Evolutionary conservation across 352 stramenopile genomes (phyloP).

Genomic region (Pythium aphanidermatum): DNA sequence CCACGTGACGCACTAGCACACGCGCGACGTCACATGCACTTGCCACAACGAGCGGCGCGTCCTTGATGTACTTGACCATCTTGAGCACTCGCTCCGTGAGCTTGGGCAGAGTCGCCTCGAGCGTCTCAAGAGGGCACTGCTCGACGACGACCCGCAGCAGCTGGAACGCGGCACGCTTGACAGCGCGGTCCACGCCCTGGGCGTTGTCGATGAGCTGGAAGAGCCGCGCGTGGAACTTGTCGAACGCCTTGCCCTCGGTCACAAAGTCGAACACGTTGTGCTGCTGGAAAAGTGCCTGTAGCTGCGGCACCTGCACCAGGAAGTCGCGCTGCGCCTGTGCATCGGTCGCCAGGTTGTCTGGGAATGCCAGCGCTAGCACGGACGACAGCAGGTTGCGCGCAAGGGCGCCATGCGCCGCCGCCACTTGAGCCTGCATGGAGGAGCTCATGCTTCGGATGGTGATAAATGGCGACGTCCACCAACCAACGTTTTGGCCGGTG

Average conservation of each 20-base stretch:
- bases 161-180: slow-evolving; percentile 50
- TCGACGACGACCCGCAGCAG: slow-evolving; percentile 49
- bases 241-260: slow-evolving; percentile 63
- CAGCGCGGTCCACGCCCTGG: slow-evolving; percentile 16
- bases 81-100: slow-evolving; percentile 64
- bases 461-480: neutral
- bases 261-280: slow-evolving; percentile 76
- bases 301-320: slow-evolving; percentile 40
- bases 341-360: slow-evolving; percentile 45
- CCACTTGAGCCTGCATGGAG: slow-evolving; percentile 8
- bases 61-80: slow-evolving; percentile 54
- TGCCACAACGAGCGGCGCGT: slow-evolving; percentile 23
- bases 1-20: slow-evolving; percentile 39
- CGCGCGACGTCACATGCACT: slow-evolving; percentile 38
- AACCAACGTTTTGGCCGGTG: neutral
- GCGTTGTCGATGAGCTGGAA: slow-evolving; percentile 51
- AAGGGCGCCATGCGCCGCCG: slow-evolving; percentile 32
- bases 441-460: neutral
- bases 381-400: slow-evolving; percentile 79
- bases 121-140: slow-evolving; percentile 48
- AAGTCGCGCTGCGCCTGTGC: slow-evolving; percentile 32
- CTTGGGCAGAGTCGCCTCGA: slow-evolving; percentile 48
- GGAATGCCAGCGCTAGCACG: slow-evolving; percentile 63
- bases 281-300: slow-evolving; percentile 38
- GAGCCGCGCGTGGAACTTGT: slow-evolving; percentile 64